Evolutionary conservation across 1,284 basidiomycete species (phyloP), one percentile per base, ranked within the genome.

Genomic region (Ceratorhiza oryzae-sativae): DNA sequence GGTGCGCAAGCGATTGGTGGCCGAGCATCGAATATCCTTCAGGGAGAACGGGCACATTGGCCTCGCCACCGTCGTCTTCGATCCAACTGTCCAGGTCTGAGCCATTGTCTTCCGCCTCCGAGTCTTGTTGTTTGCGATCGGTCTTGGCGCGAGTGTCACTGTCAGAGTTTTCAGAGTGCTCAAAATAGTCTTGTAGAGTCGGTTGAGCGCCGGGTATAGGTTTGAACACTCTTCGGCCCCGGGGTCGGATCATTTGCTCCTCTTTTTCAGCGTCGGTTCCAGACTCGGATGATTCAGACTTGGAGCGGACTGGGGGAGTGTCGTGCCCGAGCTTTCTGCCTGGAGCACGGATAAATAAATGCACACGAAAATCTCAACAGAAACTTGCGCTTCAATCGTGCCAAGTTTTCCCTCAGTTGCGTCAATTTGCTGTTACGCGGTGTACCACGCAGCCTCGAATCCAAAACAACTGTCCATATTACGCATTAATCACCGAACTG

Each of bases 11-110:
- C 76, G 92, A 90, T 71, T 76, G 68, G 41, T 67, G 73, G 32
- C 71, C 58, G 73, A 86, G 86, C 86, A 91, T 87, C 77, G 90
- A 93, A 80, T 93, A 95, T 75, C 89, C 84, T 25, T 83, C 82
- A 5, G 93, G 94, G 15, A 95, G 83, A 39, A 85, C 79, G 15
- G 84, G 80, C 1, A 81, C 76, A 0, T 77, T 80, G 4, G 77
- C 78, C n/a, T 81, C 83, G 32, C 41, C 51, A 8, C 46, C 51
- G 71, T 86, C 87, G 76, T 94, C 92, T 72, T 93, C 87, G 72
- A 94, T 90, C 77, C 92, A 93, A 58, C 85, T 84, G 18, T 78
- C 77, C 23, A 78, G 76, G 45, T 76, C 79, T 27, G 58, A 20
- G 41, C 27, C 36, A 23, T 60, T 20, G 13, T 56, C 41, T 67